Conservation (phyloP, 2,329 filamentous ascomycete genomes). For the Neospermospora avenae region DNA sequence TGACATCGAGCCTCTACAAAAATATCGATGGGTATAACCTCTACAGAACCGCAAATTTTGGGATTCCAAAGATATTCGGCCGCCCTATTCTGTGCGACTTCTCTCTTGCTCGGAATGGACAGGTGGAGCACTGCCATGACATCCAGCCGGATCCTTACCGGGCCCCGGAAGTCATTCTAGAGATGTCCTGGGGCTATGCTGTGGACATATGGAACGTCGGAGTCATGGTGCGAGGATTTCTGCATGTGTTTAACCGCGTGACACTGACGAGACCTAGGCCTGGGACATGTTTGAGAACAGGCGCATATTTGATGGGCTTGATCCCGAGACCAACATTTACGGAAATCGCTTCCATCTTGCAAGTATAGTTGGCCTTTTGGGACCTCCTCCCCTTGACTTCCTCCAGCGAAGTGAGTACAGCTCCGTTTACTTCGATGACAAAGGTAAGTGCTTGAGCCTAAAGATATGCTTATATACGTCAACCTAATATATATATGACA, state of each 20-base stretch:
- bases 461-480: conserved; percentile 12
- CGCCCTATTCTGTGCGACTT: conserved; percentile 29
- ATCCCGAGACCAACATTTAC: conserved; percentile 26
- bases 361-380: conserved; percentile 29
- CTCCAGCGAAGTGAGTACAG: conserved; percentile 27
- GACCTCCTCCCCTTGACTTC: conserved; percentile 30
- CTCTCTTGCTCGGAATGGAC: conserved; percentile 24
- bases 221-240: conserved; percentile 33
- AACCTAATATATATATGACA: conserved; percentile 23
- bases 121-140: conserved; percentile 25
- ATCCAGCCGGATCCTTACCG: conserved; percentile 30
- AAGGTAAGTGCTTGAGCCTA: conserved; percentile 23
- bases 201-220: conserved; percentile 40
- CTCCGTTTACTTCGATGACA: conserved; percentile 30
- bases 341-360: conserved; percentile 29
- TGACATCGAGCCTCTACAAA: conserved; percentile 19
- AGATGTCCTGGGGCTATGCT: conserved; percentile 35
- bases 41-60: conserved; percentile 26
- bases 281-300: conserved; percentile 29
- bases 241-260: conserved; percentile 15
- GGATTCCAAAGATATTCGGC: conserved; percentile 26
- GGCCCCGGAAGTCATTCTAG: conserved; percentile 39
- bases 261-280: conserved; percentile 25
- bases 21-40: conserved; percentile 23
- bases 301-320: conserved; percentile 24